phyloP scores from a whole-genome alignment of 2,329 filamentous ascomycete species.

The Cadophora gregata region DNA sequence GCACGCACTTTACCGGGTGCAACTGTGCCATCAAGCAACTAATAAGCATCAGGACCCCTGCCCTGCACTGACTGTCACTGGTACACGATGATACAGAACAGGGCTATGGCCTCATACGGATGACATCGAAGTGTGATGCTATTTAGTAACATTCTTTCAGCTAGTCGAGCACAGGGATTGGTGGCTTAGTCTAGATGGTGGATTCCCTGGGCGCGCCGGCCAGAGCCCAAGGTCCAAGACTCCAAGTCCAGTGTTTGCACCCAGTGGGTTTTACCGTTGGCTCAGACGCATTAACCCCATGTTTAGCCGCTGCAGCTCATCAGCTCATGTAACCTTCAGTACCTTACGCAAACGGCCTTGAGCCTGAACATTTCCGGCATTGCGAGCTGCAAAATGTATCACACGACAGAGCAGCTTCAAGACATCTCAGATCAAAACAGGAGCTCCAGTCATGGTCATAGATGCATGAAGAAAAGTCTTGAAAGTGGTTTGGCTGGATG shows the following conservation, averaged over 20 bases:
- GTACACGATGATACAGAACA: constrained; percentile 16
- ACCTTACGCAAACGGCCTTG: constrained; percentile 14
- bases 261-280: constrained; percentile 8
- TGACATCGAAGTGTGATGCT: not conserved
- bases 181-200: constrained; percentile 13
- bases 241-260: not conserved
- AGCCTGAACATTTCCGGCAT: constrained; percentile 8
- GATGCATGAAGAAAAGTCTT: not conserved
- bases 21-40: constrained; percentile 4
- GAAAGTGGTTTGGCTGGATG: not conserved
- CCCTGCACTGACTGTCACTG: constrained; percentile 11
- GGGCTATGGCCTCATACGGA: not conserved
- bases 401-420: constrained; percentile 10
- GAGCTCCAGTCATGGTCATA: not conserved
- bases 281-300: constrained; percentile 19
- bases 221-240: not conserved
- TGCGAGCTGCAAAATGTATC: not conserved
- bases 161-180: not conserved
- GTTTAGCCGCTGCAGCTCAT: constrained; percentile 15
- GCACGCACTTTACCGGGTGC: constrained; percentile 9
- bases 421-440: not conserved
- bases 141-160: not conserved
- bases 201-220: not conserved
- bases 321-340: no score
- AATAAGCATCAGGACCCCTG: not conserved